Evolutionary conservation across 495 filamentous ascomycete species (phyloP).

Genomic region (Elasticomyces elasticus): DNA sequence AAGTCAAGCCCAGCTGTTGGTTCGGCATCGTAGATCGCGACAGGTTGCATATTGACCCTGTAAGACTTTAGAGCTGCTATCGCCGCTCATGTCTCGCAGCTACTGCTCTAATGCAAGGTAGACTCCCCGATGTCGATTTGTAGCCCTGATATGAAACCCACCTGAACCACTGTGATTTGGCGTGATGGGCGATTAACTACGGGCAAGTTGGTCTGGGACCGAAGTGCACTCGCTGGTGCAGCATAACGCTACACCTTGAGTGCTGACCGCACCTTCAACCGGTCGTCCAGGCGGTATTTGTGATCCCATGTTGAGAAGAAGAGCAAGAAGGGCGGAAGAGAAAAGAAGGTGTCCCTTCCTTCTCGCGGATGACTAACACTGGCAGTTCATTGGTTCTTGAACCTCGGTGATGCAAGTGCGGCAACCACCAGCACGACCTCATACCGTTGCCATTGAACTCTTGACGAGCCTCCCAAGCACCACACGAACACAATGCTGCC

Average conservation of each 20-base stretch:
- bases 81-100: no score
- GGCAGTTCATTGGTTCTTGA: not conserved
- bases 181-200: slow-evolving; percentile 40
- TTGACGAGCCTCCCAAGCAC: not conserved
- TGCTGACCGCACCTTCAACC: slow-evolving; percentile 17
- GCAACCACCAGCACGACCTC: not conserved
- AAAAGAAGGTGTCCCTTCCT: not conserved
- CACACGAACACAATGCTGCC: slow-evolving; percentile 47
- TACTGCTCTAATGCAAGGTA: no score
- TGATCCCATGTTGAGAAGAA: slow-evolving; percentile 14
- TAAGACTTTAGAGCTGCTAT: no score
- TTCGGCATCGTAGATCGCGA: no score
- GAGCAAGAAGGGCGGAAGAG: slow-evolving; percentile 1
- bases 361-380: not conserved
- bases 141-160: slow-evolving; percentile 42
- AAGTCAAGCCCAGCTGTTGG: no score
- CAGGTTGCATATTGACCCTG: no score
- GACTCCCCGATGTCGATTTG: no score
- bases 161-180: slow-evolving; percentile 22
- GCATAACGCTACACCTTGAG: slow-evolving; percentile 15
- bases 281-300: slow-evolving; percentile 12
- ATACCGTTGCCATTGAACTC: slow-evolving; percentile 1
- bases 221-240: slow-evolving; percentile 6
- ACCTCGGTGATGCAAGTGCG: not conserved
- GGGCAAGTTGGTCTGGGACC: slow-evolving; percentile 28